A percentile compares a stretch with the other conserved stretches of the same genome.
Conservation (phyloP, 805 yeast genomes). For the Pichia exigua region DNA sequence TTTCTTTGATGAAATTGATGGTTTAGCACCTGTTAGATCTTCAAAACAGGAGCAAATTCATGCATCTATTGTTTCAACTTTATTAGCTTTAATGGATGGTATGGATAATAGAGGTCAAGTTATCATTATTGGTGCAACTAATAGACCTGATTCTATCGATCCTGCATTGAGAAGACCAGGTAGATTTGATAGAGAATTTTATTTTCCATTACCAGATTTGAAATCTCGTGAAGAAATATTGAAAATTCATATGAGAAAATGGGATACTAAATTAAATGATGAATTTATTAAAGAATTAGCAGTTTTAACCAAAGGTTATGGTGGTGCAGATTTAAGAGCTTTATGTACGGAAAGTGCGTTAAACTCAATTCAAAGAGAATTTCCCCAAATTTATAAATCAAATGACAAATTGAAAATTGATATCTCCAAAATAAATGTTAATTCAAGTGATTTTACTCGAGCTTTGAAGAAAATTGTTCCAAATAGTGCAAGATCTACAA, state of each 20-base stretch:
- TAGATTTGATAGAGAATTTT: constrained; percentile 92
- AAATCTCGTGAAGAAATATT: constrained; percentile 74
- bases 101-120: constrained; percentile 99
- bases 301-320: constrained; percentile 84
- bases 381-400: constrained; percentile 85
- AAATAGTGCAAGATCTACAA: constrained; percentile 80
- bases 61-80: constrained; percentile 92
- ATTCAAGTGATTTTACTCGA: constrained; percentile 75
- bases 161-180: constrained; percentile 97
- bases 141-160: constrained; percentile 96
- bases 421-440: constrained; percentile 62
- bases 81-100: constrained; percentile 96
- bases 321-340: constrained; percentile 95
- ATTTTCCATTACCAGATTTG: constrained; percentile 85
- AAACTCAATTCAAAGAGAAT: constrained; percentile 81
- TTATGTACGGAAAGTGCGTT: constrained; percentile 94
- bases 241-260: constrained; percentile 77
- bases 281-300: constrained; percentile 63
- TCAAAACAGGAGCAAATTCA: constrained; percentile 98
- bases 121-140: constrained; percentile 96
- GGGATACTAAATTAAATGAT: constrained; percentile 67
- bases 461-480: constrained; percentile 87
- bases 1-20: constrained; percentile 97
- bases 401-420: constrained; percentile 67
- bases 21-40: constrained; percentile 94